Evolutionary conservation across 805 yeast genomes (phyloP).

Genomic region (Novakomyces olei): DNA sequence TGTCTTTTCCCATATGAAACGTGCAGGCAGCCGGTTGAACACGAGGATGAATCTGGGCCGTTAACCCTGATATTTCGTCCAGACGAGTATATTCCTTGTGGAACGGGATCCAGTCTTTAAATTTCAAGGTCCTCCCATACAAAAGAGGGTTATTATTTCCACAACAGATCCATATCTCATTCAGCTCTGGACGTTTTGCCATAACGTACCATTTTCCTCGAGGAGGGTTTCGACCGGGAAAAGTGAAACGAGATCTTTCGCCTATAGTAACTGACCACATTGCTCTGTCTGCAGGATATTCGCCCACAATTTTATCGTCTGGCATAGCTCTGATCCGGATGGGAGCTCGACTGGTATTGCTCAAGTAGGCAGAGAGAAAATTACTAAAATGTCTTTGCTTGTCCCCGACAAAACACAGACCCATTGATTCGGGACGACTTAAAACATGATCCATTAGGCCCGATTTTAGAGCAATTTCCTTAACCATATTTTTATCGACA

Average conservation of each 20-base stretch:
- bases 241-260: conserved; percentile 51
- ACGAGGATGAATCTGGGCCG: too few species aligned
- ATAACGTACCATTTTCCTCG: conserved; percentile 66
- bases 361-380: conserved; percentile 54
- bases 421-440: conserved; percentile 88
- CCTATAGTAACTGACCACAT: conserved; percentile 93
- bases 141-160: conserved; percentile 42
- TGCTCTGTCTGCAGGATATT: conserved; percentile 37
- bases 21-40: too few species aligned
- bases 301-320: conserved; percentile 56
- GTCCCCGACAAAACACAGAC: conserved; percentile 63
- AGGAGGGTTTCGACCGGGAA: conserved; percentile 68
- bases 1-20: too few species aligned
- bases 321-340: conserved; percentile 55
- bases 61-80: too few species aligned
- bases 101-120: conserved; percentile 28
- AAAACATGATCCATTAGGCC: conserved; percentile 24
- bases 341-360: conserved; percentile 31
- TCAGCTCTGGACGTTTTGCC: conserved; percentile 38
- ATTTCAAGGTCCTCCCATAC: conserved; percentile 23
- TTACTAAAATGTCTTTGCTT: conserved; percentile 39
- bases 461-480: conserved; percentile 37
- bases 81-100: too few species aligned
- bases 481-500: conserved; percentile 47
- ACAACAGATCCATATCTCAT: conserved; percentile 58